Conservation (phyloP, 2,329 filamentous ascomycete species). For the Hirsutella rhossiliensis region DNA sequence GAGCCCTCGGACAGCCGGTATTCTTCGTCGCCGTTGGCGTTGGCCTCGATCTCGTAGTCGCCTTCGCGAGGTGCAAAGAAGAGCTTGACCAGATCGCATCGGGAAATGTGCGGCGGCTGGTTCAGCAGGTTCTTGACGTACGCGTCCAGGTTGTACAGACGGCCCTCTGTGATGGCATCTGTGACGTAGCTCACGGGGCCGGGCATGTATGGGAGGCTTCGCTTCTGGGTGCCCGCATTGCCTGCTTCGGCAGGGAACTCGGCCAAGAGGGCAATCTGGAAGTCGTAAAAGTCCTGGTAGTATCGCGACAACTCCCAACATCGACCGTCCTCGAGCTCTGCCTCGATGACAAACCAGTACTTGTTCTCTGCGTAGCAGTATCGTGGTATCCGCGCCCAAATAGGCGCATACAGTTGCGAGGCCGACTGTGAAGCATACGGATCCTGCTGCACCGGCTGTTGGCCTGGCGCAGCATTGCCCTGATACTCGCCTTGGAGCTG, state of each 20-base stretch:
- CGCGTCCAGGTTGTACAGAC: conserved; percentile 83
- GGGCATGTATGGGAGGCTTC: conserved; percentile 92
- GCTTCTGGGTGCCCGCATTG: conserved; percentile 65
- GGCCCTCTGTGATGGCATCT: conserved; percentile 90
- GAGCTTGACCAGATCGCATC: conserved; percentile 72
- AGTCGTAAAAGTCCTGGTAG: conserved; percentile 98
- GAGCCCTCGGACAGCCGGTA: conserved; percentile 64
- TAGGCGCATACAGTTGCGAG: conserved; percentile 57
- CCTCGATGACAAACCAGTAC: conserved; percentile 97
- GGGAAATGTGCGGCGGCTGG: conserved; percentile 74
- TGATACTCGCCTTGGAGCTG: not conserved
- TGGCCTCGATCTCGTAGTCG: conserved; percentile 84
- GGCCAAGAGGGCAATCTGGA: conserved; percentile 89
- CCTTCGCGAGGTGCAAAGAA: conserved; percentile 85
- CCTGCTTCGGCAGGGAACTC: conserved; percentile 89
- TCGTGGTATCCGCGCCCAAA: conserved; percentile 74
- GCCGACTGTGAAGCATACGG: conserved; percentile 25
- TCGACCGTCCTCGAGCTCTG: conserved; percentile 76
- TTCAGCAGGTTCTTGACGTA: conserved; percentile 87
- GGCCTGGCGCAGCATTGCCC: not conserved
- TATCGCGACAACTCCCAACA: conserved; percentile 90
- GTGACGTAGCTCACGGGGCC: conserved; percentile 96
- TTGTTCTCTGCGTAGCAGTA: conserved; percentile 97
- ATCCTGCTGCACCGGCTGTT: conserved; percentile 21
- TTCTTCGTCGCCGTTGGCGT: conserved; percentile 54